These are phyloP conservation scores for Excoecaria cochinchinensis DNA, from an alignment of 345 rosid species.

Conservation along the genomic window DNA sequence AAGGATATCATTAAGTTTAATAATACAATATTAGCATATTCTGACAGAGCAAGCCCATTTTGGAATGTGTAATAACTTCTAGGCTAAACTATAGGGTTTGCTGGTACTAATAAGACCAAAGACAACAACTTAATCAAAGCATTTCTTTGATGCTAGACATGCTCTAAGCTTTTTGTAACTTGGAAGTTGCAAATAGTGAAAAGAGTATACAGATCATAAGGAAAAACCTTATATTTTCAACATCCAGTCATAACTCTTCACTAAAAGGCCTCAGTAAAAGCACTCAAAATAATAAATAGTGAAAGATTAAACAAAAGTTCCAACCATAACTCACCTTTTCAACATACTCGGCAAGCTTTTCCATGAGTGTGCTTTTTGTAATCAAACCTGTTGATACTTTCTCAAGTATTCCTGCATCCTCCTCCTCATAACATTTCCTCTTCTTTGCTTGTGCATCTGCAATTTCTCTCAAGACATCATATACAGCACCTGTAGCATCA, in stretches of 20 bases:
- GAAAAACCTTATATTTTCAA: too few relatives aligned
- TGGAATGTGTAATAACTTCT: neutral
- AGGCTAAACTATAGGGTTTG: neutral
- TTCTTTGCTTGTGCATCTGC: conserved; percentile 50
- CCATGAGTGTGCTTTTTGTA: conserved; percentile 64
- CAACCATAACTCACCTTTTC: conserved; percentile 55
- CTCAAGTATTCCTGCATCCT: conserved; percentile 50
- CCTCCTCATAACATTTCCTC: conserved; percentile 52
- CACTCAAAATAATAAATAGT: neutral
- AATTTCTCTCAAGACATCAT: conserved; percentile 73
- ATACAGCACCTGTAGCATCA: conserved; percentile 73
- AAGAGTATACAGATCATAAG: too few relatives aligned
- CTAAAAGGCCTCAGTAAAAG: neutral
- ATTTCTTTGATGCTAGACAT: neutral
- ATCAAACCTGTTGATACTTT: conserved; percentile 59
- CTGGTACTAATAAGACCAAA: neutral
- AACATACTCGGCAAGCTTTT: conserved; percentile 79
- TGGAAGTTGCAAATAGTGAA: too few relatives aligned
- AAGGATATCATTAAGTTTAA: neutral
- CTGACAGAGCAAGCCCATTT: neutral
- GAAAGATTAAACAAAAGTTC: neutral
- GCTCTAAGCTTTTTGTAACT: neutral
- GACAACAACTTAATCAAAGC: neutral
- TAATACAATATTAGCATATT: neutral
- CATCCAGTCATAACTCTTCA: neutral